Base-by-base conservation (phyloP, 371 early-diverging fungal genomes). In the Mucor velutinosus region DNA sequence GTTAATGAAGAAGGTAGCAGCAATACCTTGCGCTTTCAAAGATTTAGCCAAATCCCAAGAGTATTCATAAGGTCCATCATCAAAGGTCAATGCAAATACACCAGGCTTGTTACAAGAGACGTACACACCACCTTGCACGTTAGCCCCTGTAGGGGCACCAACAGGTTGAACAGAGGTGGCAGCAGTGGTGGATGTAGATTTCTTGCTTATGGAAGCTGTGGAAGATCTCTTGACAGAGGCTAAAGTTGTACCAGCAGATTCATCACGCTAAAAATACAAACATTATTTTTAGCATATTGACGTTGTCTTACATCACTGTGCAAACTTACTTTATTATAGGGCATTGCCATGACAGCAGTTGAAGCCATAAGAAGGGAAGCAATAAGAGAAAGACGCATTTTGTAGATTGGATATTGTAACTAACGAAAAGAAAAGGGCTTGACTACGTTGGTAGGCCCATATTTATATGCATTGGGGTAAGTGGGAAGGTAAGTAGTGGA, bases 1-100 rank as follows among this genome's bases (percentile, higher is more conserved):
- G 62, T 81, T 80, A 59, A 85, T 71, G 64, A 77, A 85, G 76
- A 85, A 85, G 19, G 85, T 85, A 23, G 79, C 81, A 56, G 64
- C 73, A 62, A 85, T 72, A 55, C 70, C 67, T 41, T 74, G 62
- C 45, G 58, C 63, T 41, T 63, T 65, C 45, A 85, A 66, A 19
- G 68, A 61, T 7, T 63, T 72, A 19, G 83, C 68, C 23, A 82
- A 76, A 55, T 75, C 62, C 69, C 74, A 73, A 61, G 82, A 79
- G 64, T 60, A 76, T 8, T 67, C 29, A 17, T 64, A 72, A 11
- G 80, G 81, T 63, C 81, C 83, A 29, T 83, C 85, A 65, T 85
- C 85, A 51, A 85, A 82, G 49, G 83, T 85, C 35, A 75, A 64
- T 23, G 85, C 82, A 60, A 82, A 74, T 6, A 67, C 67, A 35